Base-by-base conservation (phyloP, 2,329 filamentous ascomycete species). In the Beauveria brongniartii region DNA sequence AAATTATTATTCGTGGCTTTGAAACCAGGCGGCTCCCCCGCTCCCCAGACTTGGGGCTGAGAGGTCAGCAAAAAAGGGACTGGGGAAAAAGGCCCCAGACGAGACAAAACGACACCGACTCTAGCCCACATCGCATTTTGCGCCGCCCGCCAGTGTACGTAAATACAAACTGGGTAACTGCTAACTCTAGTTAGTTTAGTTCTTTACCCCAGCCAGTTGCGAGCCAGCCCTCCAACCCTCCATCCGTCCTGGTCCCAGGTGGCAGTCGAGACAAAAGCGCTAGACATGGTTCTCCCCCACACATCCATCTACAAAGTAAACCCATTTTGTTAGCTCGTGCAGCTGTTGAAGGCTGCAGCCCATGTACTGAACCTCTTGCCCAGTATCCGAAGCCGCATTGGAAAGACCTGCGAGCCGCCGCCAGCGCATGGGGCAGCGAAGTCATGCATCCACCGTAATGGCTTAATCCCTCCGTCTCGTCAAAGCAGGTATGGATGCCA, bases 351-450 rank as follows among this genome's bases (percentile, higher is more conserved):
- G 44, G 28, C 55, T 57, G 46, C 44, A 57, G 30, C 55, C 55
- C 26, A 46, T 50, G 55, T 40, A 34, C 24, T 50, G 34, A 50
- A 41, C 47, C 47, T 59, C 47, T 56, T 30, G 28, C 48, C 48
- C 57, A 59, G 57, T 30, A 59, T 53, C 48, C 48, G 57, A 59
- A 59, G 57, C 57, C 47, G 48, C 47, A 52, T 51, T 44, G 37
- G 37, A 40, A 51, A 54, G 50, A 59, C 57, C 54, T 40, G 48
- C 50, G 48, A 59, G 57, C 57, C 50, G 57, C 57, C 57, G 57
- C 57, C 28, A 41, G 26, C 48, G 40, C 48, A 59, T 59, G 56
- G 56, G 48, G 56, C 56, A 59, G 48, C 57, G 28, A 53, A 22
- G 40, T 47, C 48, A 59, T 53, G 50, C 57, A 54, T 54, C 57